Base-by-base conservation (phyloP, 2,329 filamentous ascomycete genomes). In the Sordariomycetes sp. region DNA sequence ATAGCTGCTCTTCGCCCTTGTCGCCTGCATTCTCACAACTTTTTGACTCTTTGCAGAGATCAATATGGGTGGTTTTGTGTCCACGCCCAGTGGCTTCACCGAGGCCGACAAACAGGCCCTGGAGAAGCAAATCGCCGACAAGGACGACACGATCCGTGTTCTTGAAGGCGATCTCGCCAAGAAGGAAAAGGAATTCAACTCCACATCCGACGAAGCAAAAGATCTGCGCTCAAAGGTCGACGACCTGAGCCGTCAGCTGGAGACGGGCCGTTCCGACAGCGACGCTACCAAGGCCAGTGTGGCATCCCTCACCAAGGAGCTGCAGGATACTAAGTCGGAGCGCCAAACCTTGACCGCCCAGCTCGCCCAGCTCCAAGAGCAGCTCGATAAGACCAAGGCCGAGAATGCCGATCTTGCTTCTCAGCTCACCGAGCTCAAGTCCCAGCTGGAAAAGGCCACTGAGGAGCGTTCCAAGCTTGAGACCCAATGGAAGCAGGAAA, bases 211-310 rank as follows among this genome's bases (percentile, higher is more conserved):
- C 18, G 59, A 64, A 41, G 55, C 51, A 26, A 57, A 61, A 6
- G 46, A 52, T 15, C 43, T 64, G 30, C 57, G 55, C 24, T 48
- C 57, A 41, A 62, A 58, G 53, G 51, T 64, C 38, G 46, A 53
- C 37, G 49, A 55, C 30, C 49, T 61, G 29, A 51, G 53, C 36
- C 44, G 47, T 18, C 44, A 56, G 36, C 42, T 49, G 18, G 46
- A 51, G 21, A 37, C 25, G n/a, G 17, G 25, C 25, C n/a, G 25
- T 16, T 28, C 44, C 5, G 42, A 52, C 12, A 46, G 55, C 33
- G 45, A 53, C 24, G 54, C 61, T 35, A 51, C 33, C 38, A 46
- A 57, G 25, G 25, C 25, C 25, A 16, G 17, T n/a, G 5, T 28
- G n/a, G 25, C 25, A 8, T 28, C 25, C 12, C 25, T 28, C n/a